These are phyloP conservation scores for Cotoneaster glaucophyllus DNA, from an alignment of 306 rosid genomes.

Conservation along the genomic window DNA sequence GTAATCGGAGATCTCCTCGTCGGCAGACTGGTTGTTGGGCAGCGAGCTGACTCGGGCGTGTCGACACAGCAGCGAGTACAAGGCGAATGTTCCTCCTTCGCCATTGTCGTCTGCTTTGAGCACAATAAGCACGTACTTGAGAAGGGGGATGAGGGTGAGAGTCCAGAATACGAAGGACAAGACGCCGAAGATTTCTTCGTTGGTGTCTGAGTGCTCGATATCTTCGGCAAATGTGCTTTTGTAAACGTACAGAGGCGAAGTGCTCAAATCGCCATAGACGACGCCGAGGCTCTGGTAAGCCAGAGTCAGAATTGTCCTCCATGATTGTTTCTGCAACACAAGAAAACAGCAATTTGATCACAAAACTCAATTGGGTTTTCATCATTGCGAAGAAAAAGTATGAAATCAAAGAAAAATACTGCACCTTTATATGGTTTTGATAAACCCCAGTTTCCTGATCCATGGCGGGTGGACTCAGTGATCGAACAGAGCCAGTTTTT, in stretches of 20 bases:
- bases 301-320: constrained; percentile 69
- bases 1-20: constrained; percentile 66
- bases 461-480: constrained; percentile 39
- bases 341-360: constrained; percentile 10
- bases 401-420: constrained; percentile 13
- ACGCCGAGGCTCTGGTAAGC: constrained; percentile 97
- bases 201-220: constrained; percentile 46
- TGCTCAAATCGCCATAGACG: constrained; percentile 95
- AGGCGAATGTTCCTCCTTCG: constrained; percentile 96
- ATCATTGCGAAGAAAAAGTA: neutral
- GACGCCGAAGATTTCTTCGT: constrained; percentile 80
- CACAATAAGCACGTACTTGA: constrained; percentile 83
- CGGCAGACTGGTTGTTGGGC: constrained; percentile 68
- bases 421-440: constrained; percentile 54
- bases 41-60: constrained; percentile 67
- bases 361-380: constrained; percentile 13
- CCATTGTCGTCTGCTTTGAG: constrained; percentile 91
- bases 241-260: constrained; percentile 81
- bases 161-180: constrained; percentile 93
- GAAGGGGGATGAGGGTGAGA: constrained; percentile 66
- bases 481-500: constrained; percentile 33
- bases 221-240: constrained; percentile 74
- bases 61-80: constrained; percentile 83
- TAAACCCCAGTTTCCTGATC: constrained; percentile 60
- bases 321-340: constrained; percentile 57